A percentile compares a stretch with the other conserved stretches of the same genome.
phyloP scores from a whole-genome alignment of 768 basidiomycete genomes.

The Rhizopogon vinicolor region DNA sequence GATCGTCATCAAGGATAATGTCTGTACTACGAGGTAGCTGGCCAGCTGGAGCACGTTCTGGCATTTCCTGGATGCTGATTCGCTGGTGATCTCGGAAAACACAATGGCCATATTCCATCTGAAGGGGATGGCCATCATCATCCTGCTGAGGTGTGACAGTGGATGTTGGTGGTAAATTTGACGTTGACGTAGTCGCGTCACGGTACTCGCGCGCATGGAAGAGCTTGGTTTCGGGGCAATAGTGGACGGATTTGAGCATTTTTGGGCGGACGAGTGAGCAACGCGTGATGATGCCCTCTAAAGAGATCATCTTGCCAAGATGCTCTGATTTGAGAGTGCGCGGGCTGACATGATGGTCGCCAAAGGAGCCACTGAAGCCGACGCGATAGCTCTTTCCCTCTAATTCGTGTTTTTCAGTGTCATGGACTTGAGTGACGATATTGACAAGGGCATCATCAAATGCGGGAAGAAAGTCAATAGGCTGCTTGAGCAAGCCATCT shows the following conservation, averaged over 20 bases:
- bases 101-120: constrained; percentile 90
- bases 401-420: constrained; percentile 77
- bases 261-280: constrained; percentile 98
- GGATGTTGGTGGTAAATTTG: constrained; percentile 80
- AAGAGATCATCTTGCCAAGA: constrained; percentile 92
- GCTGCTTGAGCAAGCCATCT: constrained; percentile 85
- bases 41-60: constrained; percentile 95
- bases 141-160: constrained; percentile 88
- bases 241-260: constrained; percentile 96
- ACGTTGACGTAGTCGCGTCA: constrained; percentile 85
- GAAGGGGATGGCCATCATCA: constrained; percentile 80
- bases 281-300: constrained; percentile 97
- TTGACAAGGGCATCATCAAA: constrained; percentile 80
- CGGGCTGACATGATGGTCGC: constrained; percentile 96
- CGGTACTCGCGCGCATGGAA: constrained; percentile 91
- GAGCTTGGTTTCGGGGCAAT: constrained; percentile 78
- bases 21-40: constrained; percentile 96
- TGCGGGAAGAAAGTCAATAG: constrained; percentile 81
- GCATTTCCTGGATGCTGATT: constrained; percentile 99
- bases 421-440: constrained; percentile 69
- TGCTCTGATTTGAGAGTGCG: constrained; percentile 84
- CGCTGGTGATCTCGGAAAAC: constrained; percentile 96
- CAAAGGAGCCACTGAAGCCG: constrained; percentile 94
- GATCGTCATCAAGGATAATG: constrained; percentile 91
- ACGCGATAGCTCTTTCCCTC: constrained; percentile 78